Evolutionary conservation across 257 asterid genomes (phyloP).

Genomic region (Solanum tarapatanum): DNA sequence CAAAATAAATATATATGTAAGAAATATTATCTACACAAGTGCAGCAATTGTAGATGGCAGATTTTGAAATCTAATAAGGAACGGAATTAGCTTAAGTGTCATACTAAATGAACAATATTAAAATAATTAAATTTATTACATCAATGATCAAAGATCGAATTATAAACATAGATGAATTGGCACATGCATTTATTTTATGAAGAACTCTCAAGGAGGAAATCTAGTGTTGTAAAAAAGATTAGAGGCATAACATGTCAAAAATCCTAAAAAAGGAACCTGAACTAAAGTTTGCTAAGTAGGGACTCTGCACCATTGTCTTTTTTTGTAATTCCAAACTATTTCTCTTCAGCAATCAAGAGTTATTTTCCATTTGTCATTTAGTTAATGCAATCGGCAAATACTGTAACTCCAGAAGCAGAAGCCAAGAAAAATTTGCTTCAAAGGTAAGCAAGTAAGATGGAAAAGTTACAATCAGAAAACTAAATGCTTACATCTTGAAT

Average conservation of each 20-base stretch:
- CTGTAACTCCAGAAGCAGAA: not conserved
- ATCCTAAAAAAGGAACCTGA: not conserved
- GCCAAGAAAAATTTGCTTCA: not conserved
- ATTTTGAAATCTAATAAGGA: not conserved
- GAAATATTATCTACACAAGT: not conserved
- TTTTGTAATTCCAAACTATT: not conserved
- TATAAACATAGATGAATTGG: not conserved
- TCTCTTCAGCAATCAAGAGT: not conserved
- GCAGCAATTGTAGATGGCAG: not conserved
- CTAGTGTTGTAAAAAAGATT: not conserved
- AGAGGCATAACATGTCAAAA: not conserved
- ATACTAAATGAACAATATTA: not conserved
- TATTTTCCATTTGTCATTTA: not conserved
- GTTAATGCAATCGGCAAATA: not conserved
- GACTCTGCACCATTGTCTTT: not conserved
- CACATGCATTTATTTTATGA: not conserved
- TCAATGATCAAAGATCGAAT: not conserved
- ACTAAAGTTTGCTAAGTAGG: not conserved
- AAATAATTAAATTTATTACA: not conserved
- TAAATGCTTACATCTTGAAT: slow-evolving; percentile 62
- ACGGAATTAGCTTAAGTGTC: not conserved
- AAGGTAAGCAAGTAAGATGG: not conserved
- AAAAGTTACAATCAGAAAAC: slow-evolving; percentile 6
- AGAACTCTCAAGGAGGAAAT: not conserved
- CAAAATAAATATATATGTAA: not conserved